Evolutionary conservation across 257 asterid genomes (phyloP), one percentile per base, ranked within the genome.

Genomic region (Gardenia jasminoides): DNA sequence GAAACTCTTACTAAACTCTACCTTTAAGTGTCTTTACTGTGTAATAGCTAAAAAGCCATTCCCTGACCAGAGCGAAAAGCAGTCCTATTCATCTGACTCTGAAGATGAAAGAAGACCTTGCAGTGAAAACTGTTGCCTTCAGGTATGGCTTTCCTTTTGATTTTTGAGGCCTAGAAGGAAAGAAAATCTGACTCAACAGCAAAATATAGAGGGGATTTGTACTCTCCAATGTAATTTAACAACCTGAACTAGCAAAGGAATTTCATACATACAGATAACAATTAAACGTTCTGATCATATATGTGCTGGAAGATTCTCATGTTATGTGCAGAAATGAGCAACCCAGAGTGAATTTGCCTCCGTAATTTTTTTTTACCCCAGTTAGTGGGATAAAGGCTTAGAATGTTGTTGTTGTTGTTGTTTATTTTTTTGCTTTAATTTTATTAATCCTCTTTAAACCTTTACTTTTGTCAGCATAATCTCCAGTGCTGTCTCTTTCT

Each of bases 21-120:
- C 71, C 78, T 69, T 30, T 39, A 54, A 64, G 31, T 33, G 47
- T 83, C 79, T 36, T 62, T 72, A 66, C 77, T 67, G 61, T 73
- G 17, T 80, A 71, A 58, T 82, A 79, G 84, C 80, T 77, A 47
- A 76, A 74, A 11, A 68, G 54, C 43, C 77, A 65, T 78, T 78
- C 83, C 83, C 67, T 79, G 83, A 78, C 80, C 96, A 96, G 99
- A 85, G 80, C 48, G 97, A 96, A 78, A 93, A 86, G 80, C 97
- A 85, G 84, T 41, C 89, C 66, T 89, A 81, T 75, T 67, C 87
- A 70, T 88, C 82, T 54, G 97, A 90, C 72, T 80, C 89, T 16
- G 97, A 93, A 67, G 96, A 89, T 79, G 93, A 85, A 33, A 87
- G 85, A 74, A 92, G 80, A 83, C 98, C 98, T 47, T 96, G 99